Percentiles rank a stretch among this genome's conserved stretches.
Evolutionary conservation across 768 basidiomycete species (phyloP).

Genomic region (Tulasnella sp.): DNA sequence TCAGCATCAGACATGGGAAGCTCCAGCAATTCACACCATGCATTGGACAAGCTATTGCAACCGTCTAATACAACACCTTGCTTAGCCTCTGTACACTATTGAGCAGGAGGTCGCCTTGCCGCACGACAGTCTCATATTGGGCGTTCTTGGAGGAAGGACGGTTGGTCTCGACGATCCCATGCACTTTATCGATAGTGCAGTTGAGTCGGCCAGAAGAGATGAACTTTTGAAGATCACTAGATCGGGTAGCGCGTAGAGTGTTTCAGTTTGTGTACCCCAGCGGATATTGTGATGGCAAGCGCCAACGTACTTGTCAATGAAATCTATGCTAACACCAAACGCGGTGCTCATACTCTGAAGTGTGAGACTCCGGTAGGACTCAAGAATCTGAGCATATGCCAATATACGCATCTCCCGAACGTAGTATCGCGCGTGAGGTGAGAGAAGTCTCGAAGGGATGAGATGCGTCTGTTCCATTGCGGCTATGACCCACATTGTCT

Average conservation of each 20-base stretch:
- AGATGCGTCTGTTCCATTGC: slow-evolving; percentile 82
- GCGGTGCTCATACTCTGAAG: slow-evolving; percentile 74
- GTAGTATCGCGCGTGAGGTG: slow-evolving; percentile 81
- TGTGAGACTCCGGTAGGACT: slow-evolving; percentile 82
- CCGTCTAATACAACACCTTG: slow-evolving; percentile 58
- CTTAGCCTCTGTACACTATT: slow-evolving; percentile 82
- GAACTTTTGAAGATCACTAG: slow-evolving; percentile 81
- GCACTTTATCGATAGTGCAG: slow-evolving; percentile 89
- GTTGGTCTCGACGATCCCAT: slow-evolving; percentile 87
- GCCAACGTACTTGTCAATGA: slow-evolving; percentile 67
- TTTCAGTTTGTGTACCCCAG: background rate
- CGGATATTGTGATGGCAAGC: slow-evolving; percentile 1
- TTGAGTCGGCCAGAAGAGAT: slow-evolving; percentile 80
- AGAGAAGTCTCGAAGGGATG: slow-evolving; percentile 75
- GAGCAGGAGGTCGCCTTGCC: slow-evolving; percentile 81
- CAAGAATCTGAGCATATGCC: slow-evolving; percentile 85
- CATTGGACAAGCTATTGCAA: too few relatives aligned
- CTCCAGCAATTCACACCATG: too few relatives aligned
- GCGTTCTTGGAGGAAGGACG: slow-evolving; percentile 65
- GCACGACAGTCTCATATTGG: slow-evolving; percentile 87
- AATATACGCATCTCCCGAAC: slow-evolving; percentile 93
- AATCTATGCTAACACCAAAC: slow-evolving; percentile 82
- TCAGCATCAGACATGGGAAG: too few relatives aligned
- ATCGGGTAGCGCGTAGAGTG: background rate
- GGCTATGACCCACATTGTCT: slow-evolving; percentile 43